phyloP scores from a whole-genome alignment of 2,329 filamentous ascomycete genomes.

The Hypoxylon sp. region DNA sequence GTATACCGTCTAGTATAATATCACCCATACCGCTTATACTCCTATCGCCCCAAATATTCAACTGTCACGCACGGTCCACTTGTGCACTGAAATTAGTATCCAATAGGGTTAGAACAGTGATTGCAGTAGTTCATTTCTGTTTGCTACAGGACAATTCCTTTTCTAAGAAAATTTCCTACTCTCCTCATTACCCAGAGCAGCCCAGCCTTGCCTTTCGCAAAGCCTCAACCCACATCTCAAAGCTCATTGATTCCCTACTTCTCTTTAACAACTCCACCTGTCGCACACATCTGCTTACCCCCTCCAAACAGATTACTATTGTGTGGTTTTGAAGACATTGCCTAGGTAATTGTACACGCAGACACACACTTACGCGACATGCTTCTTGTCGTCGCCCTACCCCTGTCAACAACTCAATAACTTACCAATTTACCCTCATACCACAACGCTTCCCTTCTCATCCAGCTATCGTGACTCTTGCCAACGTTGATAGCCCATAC shows the following conservation, averaged over 20 bases:
- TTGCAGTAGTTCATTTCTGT: background rate
- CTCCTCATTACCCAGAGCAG: conserved; percentile 19
- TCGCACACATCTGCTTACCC: background rate
- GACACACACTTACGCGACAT: too few relatives aligned
- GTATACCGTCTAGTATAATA: background rate
- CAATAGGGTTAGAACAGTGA: conserved; percentile 2
- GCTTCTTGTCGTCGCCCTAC: too few relatives aligned
- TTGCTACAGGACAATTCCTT: conserved; percentile 43
- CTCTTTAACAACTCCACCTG: background rate
- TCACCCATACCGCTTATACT: background rate
- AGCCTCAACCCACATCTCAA: conserved; percentile 29
- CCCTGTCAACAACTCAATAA: background rate
- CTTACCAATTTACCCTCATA: background rate
- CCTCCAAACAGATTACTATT: background rate
- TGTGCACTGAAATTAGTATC: background rate
- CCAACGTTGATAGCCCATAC: conserved; percentile 15
- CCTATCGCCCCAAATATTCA: background rate
- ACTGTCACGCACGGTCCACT: background rate
- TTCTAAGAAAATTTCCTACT: conserved; percentile 37
- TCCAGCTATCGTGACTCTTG: conserved; percentile 16
- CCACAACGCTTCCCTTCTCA: background rate
- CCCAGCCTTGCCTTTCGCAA: conserved; percentile 37
- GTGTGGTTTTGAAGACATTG: too few relatives aligned
- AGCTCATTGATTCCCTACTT: conserved; percentile 1
- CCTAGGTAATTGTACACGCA: too few relatives aligned